Conservation (phyloP, 768 basidiomycete genomes). For the Xerocomellus dryophilus region DNA sequence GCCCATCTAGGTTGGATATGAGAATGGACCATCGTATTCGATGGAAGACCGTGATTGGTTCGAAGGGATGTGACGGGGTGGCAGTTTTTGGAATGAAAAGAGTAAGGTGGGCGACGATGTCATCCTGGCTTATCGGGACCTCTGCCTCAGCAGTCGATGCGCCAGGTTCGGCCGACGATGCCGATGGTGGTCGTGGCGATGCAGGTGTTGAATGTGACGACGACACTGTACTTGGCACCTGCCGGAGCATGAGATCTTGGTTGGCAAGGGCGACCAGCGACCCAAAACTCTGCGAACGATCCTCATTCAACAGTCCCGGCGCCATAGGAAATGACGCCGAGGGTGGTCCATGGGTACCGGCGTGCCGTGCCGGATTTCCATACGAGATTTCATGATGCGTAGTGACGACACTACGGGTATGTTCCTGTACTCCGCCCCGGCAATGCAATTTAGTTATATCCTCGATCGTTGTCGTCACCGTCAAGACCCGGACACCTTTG, state of each 20-base stretch:
- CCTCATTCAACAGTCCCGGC: conserved; percentile 18
- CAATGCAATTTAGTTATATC: conserved; percentile 67
- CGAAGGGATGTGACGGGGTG: conserved; percentile 70
- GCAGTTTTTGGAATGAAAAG: conserved; percentile 56
- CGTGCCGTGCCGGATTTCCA: conserved; percentile 45
- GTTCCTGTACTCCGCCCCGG: conserved; percentile 56
- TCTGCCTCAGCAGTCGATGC: conserved; percentile 17
- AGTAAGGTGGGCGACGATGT: conserved; percentile 59
- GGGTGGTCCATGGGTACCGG: not conserved
- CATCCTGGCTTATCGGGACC: conserved; percentile 34
- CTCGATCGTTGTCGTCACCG: conserved; percentile 64
- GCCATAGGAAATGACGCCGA: not conserved
- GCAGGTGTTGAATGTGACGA: conserved; percentile 2
- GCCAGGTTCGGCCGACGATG: conserved; percentile 6
- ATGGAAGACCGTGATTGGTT: conserved; percentile 75
- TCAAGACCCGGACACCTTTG: conserved; percentile 77
- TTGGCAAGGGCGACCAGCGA: conserved; percentile 5
- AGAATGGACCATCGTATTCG: conserved; percentile 78
- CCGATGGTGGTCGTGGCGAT: not conserved
- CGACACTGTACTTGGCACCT: conserved; percentile 12
- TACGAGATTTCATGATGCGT: conserved; percentile 65
- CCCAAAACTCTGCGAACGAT: conserved; percentile 14
- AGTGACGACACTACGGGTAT: conserved; percentile 56
- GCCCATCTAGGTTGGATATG: conserved; percentile 85
- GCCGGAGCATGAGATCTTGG: conserved; percentile 15